Percentiles rank a stretch among this genome's conserved stretches.
Conservation (phyloP, 2,329 filamentous ascomycete genomes). For the Monosporascus sp. region DNA sequence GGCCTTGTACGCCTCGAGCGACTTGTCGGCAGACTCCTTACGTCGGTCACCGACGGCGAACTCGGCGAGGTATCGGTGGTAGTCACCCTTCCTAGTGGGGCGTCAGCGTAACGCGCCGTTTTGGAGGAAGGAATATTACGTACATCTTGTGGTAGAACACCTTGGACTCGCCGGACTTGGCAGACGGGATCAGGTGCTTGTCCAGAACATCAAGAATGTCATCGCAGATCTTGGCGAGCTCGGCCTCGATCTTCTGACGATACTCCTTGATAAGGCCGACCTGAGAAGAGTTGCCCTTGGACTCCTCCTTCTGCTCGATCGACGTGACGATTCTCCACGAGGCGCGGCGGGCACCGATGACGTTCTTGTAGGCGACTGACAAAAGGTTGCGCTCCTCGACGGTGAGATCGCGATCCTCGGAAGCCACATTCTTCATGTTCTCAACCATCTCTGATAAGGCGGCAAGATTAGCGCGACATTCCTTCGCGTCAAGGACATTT, state of each 20-base stretch:
- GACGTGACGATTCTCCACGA: constrained; percentile 98
- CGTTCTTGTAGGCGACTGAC: constrained; percentile 98
- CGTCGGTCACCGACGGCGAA: constrained; percentile 92
- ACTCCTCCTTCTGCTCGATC: constrained; percentile 99
- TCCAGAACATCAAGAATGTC: constrained; percentile 95
- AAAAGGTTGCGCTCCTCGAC: constrained; percentile 97
- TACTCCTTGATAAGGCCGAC: constrained; percentile 94
- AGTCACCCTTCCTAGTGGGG: constrained; percentile 88
- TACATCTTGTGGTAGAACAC: constrained; percentile 99
- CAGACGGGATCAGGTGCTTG: constrained; percentile 87
- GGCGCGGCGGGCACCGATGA: constrained; percentile 91
- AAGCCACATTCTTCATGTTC: constrained; percentile 99
- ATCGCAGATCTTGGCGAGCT: constrained; percentile 96
- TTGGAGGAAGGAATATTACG: constrained; percentile 20
- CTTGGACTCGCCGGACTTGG: constrained; percentile 95
- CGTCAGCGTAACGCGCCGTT: constrained; percentile 11
- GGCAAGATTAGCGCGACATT: constrained; percentile 10
- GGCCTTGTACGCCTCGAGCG: constrained; percentile 94
- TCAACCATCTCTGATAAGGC: constrained; percentile 83
- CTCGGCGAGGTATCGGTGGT: constrained; percentile 98
- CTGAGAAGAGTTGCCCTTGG: constrained; percentile 92
- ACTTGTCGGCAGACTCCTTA: constrained; percentile 89
- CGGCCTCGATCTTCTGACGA: constrained; percentile 95
- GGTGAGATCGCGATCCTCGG: constrained; percentile 73
- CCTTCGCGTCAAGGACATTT: constrained; percentile 1